phyloP scores from a whole-genome alignment of 495 filamentous ascomycete genomes.

The Cairneyella variabilis region DNA sequence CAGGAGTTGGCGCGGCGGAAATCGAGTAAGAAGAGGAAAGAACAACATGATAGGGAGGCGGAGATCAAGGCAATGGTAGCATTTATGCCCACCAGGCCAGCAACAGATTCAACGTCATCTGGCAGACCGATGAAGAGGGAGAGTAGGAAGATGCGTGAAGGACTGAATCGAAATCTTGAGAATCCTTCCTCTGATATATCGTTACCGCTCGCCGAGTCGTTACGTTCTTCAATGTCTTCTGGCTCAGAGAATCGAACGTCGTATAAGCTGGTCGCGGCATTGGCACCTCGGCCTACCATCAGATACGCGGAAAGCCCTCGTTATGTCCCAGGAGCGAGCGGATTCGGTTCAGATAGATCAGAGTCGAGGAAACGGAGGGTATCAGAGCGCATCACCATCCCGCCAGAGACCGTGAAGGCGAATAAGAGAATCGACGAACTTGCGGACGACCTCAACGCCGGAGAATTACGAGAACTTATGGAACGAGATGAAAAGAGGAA shows the following conservation, averaged over 20 bases:
- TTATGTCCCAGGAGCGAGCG: slow-evolving; percentile 32
- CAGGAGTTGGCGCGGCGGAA: slow-evolving; percentile 59
- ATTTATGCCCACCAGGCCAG: slow-evolving; percentile 56
- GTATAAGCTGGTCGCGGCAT: slow-evolving; percentile 69
- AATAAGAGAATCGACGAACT: slow-evolving; percentile 73
- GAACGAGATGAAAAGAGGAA: slow-evolving; percentile 76
- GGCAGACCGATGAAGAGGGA: slow-evolving; percentile 57
- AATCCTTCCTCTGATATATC: slow-evolving; percentile 70
- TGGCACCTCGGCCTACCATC: slow-evolving; percentile 76
- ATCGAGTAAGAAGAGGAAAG: slow-evolving; percentile 71
- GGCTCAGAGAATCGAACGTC: slow-evolving; percentile 63
- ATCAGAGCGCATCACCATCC: slow-evolving; percentile 44
- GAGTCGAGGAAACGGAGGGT: slow-evolving; percentile 34
- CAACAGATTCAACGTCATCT: slow-evolving; percentile 44
- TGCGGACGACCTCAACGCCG: slow-evolving; percentile 76
- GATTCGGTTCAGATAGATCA: slow-evolving; percentile 32
- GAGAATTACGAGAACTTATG: slow-evolving; percentile 75
- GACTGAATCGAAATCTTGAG: slow-evolving; percentile 53
- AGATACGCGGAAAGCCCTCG: slow-evolving; percentile 65
- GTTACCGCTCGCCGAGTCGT: slow-evolving; percentile 65
- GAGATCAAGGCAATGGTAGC: slow-evolving; percentile 83
- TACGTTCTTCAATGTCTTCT: slow-evolving; percentile 69
- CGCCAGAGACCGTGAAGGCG: slow-evolving; percentile 62
- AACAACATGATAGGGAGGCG: slow-evolving; percentile 72
- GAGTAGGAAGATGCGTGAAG: slow-evolving; percentile 56